phyloP scores from a whole-genome alignment of 768 basidiomycete genomes.

The Termitomyces sp. region DNA sequence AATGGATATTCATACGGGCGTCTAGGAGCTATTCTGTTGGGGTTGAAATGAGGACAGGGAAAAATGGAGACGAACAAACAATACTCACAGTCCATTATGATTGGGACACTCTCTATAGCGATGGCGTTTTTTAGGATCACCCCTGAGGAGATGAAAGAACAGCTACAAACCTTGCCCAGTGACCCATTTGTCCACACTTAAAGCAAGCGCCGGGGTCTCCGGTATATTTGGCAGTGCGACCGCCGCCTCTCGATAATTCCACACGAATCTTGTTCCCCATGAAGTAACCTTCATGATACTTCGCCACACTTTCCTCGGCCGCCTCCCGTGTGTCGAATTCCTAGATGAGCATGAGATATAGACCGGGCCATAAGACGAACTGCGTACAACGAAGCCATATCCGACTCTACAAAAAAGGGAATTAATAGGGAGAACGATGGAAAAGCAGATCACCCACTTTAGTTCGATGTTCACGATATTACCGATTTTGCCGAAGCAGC shows the following conservation, averaged over 20 bases:
- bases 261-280: slow-evolving; percentile 93
- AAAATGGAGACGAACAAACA: background rate
- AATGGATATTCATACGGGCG: slow-evolving; percentile 45
- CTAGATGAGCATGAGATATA: slow-evolving; percentile 29
- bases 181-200: slow-evolving; percentile 79
- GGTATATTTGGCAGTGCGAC: slow-evolving; percentile 72
- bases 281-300: slow-evolving; percentile 85
- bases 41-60: slow-evolving; percentile 1
- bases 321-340: slow-evolving; percentile 81
- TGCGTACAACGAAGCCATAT: slow-evolving; percentile 83
- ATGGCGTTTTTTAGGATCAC: background rate
- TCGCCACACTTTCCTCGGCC: slow-evolving; percentile 81
- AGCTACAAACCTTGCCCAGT: slow-evolving; percentile 75
- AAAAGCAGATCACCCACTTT: slow-evolving; percentile 50
- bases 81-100: slow-evolving; percentile 44
- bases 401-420: slow-evolving; percentile 50
- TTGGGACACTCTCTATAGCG: slow-evolving; percentile 66
- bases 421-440: slow-evolving; percentile 8
- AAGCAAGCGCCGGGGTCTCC: slow-evolving; percentile 89
- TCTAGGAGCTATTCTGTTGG: slow-evolving; percentile 26
- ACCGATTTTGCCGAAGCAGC: slow-evolving; percentile 84
- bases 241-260: slow-evolving; percentile 80
- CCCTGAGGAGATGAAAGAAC: background rate
- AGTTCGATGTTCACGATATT: slow-evolving; percentile 71
- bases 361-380: background rate